Base-by-base conservation (phyloP, 805 yeast species). In the Wickerhamomyces silvicola region DNA sequence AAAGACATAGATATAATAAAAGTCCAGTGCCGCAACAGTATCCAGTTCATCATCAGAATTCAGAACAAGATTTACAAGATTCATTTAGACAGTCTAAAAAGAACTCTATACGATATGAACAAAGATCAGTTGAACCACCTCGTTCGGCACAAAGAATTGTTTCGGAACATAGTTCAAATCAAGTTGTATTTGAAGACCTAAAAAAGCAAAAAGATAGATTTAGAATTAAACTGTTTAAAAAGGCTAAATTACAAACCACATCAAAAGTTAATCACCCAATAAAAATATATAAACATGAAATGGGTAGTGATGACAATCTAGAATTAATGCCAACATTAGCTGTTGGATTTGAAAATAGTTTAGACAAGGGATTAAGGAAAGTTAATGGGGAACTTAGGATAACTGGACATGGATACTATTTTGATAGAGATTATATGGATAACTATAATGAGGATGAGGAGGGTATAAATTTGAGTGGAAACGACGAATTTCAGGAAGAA, bases 271-370 rank as follows among this genome's bases (percentile, higher is more conserved):
- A 25, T 11, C 16, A 12, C 10, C 20, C 14, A 31, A 20, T 27
- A 26, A 6, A 11, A 24, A 7, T 35, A 4, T 48, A 48, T 24
- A 26, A 22, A 4, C 46, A 43, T 21, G 18, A 27, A 5, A 37
- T 37, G 18, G 38, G 28, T 3, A 38, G 47, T 29, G 53, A 39
- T 18, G 55, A 50, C 30, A 27, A 31, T 6, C 19, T 50, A 22
- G 48, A 37, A 16, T 21, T 50, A 20, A 48, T 46, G 52, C 55
- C 55, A 2, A 50, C 55, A 1, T 21, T 50, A 11, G 55, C 55
- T 2, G 43, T 45, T 38, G 55, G 55, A 6, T 48, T 36, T 30
- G 52, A 50, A 30, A 50, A 50, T 28, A 41, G 48, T 9, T 18
- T 46, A 16, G 41, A 39, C 11, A 42, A 39, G 19, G 26, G 33